phyloP scores from a whole-genome alignment of 257 asterid species.

The Capsicum pubescens region DNA sequence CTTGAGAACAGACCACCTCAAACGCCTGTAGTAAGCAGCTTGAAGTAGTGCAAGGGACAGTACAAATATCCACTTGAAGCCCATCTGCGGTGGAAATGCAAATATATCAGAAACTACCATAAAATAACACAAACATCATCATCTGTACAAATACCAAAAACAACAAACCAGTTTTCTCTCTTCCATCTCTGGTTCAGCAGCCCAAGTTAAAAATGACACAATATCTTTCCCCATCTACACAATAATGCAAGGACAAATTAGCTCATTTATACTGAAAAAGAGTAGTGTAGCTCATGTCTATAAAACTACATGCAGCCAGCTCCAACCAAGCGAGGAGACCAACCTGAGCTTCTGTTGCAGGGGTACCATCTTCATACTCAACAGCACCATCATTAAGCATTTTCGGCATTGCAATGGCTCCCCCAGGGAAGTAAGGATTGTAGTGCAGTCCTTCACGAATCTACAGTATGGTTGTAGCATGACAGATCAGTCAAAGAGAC shows the following conservation, averaged over 20 bases:
- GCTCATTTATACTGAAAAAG: neutral
- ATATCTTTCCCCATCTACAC: constrained; percentile 77
- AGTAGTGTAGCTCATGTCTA: neutral
- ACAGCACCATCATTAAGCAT: constrained; percentile 85
- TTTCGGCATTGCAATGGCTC: constrained; percentile 85
- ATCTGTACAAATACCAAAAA: neutral
- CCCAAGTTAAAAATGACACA: constrained; percentile 73
- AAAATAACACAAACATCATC: neutral
- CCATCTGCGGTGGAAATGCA: constrained; percentile 56
- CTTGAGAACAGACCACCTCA: constrained; percentile 72
- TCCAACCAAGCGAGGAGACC: neutral
- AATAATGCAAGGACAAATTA: neutral
- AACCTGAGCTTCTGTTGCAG: constrained; percentile 86
- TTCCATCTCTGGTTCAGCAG: constrained; percentile 89
- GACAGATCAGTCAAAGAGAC: constrained; percentile 4
- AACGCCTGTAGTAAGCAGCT: constrained; percentile 67
- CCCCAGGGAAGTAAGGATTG: constrained; percentile 86
- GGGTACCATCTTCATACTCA: constrained; percentile 80
- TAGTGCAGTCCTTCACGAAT: constrained; percentile 76
- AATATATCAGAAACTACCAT: constrained; percentile 4
- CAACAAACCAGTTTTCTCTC: constrained; percentile 70
- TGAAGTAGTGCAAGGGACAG: constrained; percentile 73
- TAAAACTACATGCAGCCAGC: neutral
- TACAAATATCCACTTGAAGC: constrained; percentile 74
- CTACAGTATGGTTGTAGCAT: constrained; percentile 37